Evolutionary conservation across 768 basidiomycete species (phyloP), one percentile per base, ranked within the genome.

Genomic region (Tubosaeta brunneosetosa): DNA sequence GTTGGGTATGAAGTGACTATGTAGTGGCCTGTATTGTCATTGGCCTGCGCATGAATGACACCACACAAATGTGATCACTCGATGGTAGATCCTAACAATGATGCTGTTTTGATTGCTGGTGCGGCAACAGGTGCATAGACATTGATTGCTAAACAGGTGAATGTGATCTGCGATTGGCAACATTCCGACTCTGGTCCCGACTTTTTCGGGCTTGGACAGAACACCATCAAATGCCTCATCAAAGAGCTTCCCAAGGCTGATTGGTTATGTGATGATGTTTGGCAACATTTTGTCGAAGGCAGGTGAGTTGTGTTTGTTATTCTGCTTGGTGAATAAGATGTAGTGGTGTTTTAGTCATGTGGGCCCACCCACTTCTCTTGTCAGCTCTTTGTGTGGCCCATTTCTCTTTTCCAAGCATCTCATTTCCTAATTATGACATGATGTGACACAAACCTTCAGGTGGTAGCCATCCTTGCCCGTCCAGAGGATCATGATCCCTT

Each of bases 51-150:
- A n/a, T n/a, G n/a, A n/a, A n/a, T n/a, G n/a, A n/a, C n/a, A 78
- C 44, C 6, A 8, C 44, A 52, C 8, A 91, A 90, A 55, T 84
- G 86, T 22, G 92, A 91, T 63, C 74, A 85, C 17, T 92, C 90
- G 1, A 91, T 86, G 16, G 64, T 85, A 11, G 82, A 92, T 59
- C 82, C 83, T 1, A 77, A 68, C 38, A 62, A 63, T 2, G 86
- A 90, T 47, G 86, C 85, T 3, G 83, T 87, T 0, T 93, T 91
- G 61, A 83, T 86, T 44, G 88, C 90, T 1, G 87, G 87, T 16
- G 91, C 90, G 1, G 88, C 90, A 31, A 93, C 90, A 0, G 90
- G 90, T 31, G 88, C 88, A 43, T 93, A 89, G 90, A 83, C 86
- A 4, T 82, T 76, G 59, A 87, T 93, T 57, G 88, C 92, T 46